Evolutionary conservation across 2,329 filamentous ascomycete genomes (phyloP).

Genomic region (Phialemonium atrogriseum): DNA sequence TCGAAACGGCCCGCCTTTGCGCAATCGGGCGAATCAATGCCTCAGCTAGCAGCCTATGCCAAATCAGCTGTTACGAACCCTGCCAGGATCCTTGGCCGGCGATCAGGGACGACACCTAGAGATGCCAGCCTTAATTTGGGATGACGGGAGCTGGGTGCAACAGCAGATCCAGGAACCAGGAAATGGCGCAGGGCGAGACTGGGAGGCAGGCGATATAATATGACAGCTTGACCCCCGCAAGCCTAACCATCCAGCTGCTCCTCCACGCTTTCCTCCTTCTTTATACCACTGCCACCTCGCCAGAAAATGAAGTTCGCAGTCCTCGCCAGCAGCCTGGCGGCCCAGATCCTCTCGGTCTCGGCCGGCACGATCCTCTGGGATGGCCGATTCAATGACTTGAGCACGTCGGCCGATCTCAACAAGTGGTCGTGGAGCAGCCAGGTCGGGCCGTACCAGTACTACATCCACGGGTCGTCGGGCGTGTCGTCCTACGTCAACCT

Average conservation of each 20-base stretch:
- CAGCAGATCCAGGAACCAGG: conserved; percentile 1
- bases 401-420: conserved; percentile 39
- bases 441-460: conserved; percentile 60
- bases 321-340: conserved; percentile 11
- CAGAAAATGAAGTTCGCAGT: conserved; percentile 15
- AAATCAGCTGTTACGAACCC: background rate
- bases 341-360: conserved; percentile 13
- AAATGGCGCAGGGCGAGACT: background rate
- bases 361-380: conserved; percentile 48
- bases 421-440: conserved; percentile 57
- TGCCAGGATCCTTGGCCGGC: too few relatives aligned
- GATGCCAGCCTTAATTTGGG: background rate
- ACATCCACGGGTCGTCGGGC: conserved; percentile 54
- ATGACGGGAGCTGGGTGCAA: background rate
- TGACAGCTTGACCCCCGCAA: background rate
- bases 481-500: conserved; percentile 52
- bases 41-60: background rate
- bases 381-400: conserved; percentile 49
- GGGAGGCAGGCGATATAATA: conserved; percentile 1
- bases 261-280: too few relatives aligned
- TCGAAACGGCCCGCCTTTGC: conserved; percentile 2
- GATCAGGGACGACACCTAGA: background rate
- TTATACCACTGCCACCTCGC: background rate
- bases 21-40: background rate
- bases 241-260: too few relatives aligned